Base-by-base conservation (phyloP, 129 eudicot genomes). In the Calendula officinalis region DNA sequence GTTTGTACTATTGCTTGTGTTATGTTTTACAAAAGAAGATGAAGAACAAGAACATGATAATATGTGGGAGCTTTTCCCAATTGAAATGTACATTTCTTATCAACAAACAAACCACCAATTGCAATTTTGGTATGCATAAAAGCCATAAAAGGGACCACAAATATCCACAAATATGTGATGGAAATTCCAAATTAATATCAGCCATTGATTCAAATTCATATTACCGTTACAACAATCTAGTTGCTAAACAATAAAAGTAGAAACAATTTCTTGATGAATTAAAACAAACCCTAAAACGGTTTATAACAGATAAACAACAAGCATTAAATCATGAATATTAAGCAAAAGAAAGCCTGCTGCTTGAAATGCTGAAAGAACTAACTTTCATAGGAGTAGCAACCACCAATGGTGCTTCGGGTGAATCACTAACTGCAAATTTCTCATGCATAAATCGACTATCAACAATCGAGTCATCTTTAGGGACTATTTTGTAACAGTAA, bases 381-480 rank as follows among this genome's bases (percentile, higher is more conserved):
- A 92, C 96, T 83, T 88, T 88, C 89, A 83, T 52, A 14, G 96
- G 87, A 54, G 99, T 88, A 6, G 99, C 98, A 54, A 92, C 96
- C 71, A 92, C 98, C 43, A 92, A 77, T 57, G 98, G 96, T 56
- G 96, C 99, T 68, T 85, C 99, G 33, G 99, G 96, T 32, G 99
- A 88, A 72, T 92, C 87, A n/a, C 80, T 79, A 39, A 85, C 87
- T 12, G 96, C 96, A 75, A 70, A 92, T 50, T 88, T 92, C 62
- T 92, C 99, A 11, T 92, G 99, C 99, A 92, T 92, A 80, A 92
- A 92, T 32, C 92, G 95, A 55, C 99, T 92, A 11, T 83, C 96
- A 39, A 92, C 89, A 59, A 92, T 88, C 7, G 96, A 92, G 49
- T 92, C 96, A 16, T 88, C 83, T 73, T 88, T 88, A 1, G 79